phyloP scores from a whole-genome alignment of 495 filamentous ascomycete genomes.

The Neurospora sp. region DNA sequence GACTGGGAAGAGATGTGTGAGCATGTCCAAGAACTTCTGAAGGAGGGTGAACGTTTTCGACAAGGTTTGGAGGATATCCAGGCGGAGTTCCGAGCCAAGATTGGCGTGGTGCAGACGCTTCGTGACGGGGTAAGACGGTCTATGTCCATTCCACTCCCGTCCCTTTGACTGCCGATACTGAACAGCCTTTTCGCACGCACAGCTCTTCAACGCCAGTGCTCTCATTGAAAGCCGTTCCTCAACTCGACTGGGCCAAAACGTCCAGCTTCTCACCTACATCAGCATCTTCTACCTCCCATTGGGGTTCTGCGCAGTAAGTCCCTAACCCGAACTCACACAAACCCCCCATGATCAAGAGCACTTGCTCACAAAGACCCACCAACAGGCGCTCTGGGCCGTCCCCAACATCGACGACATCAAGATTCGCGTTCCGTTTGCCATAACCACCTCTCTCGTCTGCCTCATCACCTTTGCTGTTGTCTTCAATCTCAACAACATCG shows the following conservation, averaged over 20 bases:
- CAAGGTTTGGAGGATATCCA: neutral
- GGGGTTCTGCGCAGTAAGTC: conserved; percentile 16
- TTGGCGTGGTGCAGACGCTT: neutral
- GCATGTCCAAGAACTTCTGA: too few species aligned
- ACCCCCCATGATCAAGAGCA: neutral
- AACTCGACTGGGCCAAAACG: conserved; percentile 25
- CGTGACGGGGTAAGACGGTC: neutral
- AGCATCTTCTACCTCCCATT: conserved; percentile 30
- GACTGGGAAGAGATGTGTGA: too few species aligned
- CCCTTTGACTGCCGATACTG: neutral
- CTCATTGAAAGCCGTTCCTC: conserved; percentile 26
- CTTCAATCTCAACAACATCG: conserved; percentile 7
- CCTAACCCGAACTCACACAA: too few species aligned
- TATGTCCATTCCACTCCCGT: too few species aligned
- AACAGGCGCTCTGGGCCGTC: conserved; percentile 9
- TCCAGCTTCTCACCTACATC: conserved; percentile 27
- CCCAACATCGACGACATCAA: conserved; percentile 4
- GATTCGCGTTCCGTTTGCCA: neutral
- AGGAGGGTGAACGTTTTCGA: neutral
- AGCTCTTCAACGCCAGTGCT: conserved; percentile 16
- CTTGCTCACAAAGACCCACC: neutral
- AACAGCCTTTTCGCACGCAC: neutral
- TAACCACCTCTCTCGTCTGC: neutral
- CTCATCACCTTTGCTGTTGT: conserved; percentile 1
- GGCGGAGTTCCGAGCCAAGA: neutral